phyloP scores from a whole-genome alignment of 192 early-diverging fungal genomes.

The Rhizophagus clarus region DNA sequence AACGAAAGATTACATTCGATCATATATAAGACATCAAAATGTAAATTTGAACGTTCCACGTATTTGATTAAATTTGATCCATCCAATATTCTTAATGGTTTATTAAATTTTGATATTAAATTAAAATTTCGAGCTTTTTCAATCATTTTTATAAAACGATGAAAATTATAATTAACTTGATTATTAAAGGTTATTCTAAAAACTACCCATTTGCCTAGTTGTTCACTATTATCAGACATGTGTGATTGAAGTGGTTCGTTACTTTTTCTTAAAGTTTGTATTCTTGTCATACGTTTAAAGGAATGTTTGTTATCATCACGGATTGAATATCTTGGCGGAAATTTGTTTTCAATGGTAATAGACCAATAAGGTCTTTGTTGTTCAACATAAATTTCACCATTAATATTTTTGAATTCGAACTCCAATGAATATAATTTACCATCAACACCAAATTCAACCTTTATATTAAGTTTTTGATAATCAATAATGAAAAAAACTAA shows the following conservation, averaged over 20 bases:
- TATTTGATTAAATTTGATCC: neutral
- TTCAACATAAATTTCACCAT: slow-evolving; percentile 32
- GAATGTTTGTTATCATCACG: slow-evolving; percentile 27
- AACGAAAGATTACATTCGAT: slow-evolving; percentile 45
- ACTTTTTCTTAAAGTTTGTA: neutral
- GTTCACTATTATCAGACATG: slow-evolving; percentile 29
- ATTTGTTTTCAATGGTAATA: slow-evolving; percentile 45
- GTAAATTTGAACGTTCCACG: slow-evolving; percentile 17
- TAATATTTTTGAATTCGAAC: slow-evolving; percentile 40
- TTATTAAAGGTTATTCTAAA: slow-evolving; percentile 36
- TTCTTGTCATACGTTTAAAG: slow-evolving; percentile 39
- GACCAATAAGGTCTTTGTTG: neutral
- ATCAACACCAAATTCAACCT: slow-evolving; percentile 35
- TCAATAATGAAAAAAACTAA: slow-evolving; percentile 29
- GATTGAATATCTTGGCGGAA: slow-evolving; percentile 45
- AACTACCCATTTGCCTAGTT: slow-evolving; percentile 50
- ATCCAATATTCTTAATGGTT: neutral
- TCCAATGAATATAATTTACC: slow-evolving; percentile 29
- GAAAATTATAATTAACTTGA: neutral
- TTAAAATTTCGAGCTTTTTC: slow-evolving; percentile 38
- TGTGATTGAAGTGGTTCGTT: slow-evolving; percentile 33
- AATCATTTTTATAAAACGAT: slow-evolving; percentile 18
- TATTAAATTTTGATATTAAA: slow-evolving; percentile 13
- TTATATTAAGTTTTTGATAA: slow-evolving; percentile 31
- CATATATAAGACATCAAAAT: slow-evolving; percentile 50